Percentiles rank a stretch among this genome's conserved stretches.
Conservation (phyloP, 768 basidiomycete species). For the Tylopilus plumbeoviolaceoides region DNA sequence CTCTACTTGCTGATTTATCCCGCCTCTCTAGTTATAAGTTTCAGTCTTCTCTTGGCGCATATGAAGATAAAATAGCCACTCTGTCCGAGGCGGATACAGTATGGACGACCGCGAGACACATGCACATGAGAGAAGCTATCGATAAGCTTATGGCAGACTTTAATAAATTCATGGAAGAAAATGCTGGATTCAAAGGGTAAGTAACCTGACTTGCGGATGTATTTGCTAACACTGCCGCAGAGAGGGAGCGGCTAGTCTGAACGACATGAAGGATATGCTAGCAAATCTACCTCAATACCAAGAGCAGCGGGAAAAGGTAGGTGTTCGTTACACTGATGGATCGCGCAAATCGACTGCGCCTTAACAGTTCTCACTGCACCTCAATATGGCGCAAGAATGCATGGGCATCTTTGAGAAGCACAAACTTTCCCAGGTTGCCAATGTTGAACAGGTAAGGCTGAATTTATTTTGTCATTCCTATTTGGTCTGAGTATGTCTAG, state of each 20-base stretch:
- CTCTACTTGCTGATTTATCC: slow-evolving; percentile 5
- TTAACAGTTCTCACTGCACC: slow-evolving; percentile 85
- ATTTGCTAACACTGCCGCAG: slow-evolving; percentile 31
- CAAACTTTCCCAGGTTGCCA: slow-evolving; percentile 76
- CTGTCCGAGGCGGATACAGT: slow-evolving; percentile 86
- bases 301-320: slow-evolving; percentile 90
- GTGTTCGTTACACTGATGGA: slow-evolving; percentile 4
- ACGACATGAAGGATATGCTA: slow-evolving; percentile 99
- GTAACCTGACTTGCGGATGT: slow-evolving; percentile 19
- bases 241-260: slow-evolving; percentile 80
- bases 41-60: slow-evolving; percentile 79
- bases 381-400: slow-evolving; percentile 97
- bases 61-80: slow-evolving; percentile 83
- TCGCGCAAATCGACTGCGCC: neutral
- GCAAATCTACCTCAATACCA: slow-evolving; percentile 92
- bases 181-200: slow-evolving; percentile 91
- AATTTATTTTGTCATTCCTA: neutral
- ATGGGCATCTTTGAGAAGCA: slow-evolving; percentile 91
- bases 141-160: slow-evolving; percentile 97
- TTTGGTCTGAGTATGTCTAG: slow-evolving; percentile 36
- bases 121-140: slow-evolving; percentile 99
- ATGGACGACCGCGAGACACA: slow-evolving; percentile 90
- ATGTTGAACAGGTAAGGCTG: slow-evolving; percentile 77
- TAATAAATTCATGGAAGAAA: slow-evolving; percentile 89
- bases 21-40: slow-evolving; percentile 74